Base-by-base conservation (phyloP, 2,329 filamentous ascomycete species). In the Ophiostoma piceae region DNA sequence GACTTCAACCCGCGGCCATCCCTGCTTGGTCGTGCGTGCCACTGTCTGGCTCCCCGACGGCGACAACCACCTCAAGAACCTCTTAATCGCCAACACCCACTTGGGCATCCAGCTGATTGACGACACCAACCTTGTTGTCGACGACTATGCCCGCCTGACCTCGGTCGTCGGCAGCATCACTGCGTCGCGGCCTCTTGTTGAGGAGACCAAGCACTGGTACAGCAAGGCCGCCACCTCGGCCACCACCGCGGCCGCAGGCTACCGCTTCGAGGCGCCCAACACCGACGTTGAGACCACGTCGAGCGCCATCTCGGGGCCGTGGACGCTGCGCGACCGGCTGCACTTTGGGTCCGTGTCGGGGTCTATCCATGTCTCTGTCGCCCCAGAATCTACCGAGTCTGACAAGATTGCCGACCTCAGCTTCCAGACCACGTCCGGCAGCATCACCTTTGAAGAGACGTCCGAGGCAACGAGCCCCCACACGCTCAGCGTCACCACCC, bases 251-350 rank as follows among this genome's bases (percentile, higher is more conserved):
- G 26, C 26, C 26, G 26, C 2, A 29, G 26, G 26, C 0, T 85
- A 82, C 75, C 72, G 73, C 7, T 76, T 87, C 65, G 76, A 80
- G 69, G 81, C 82, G 0, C 79, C 82, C 41, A 74, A 79, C 67
- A 80, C 84, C 69, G 74, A 78, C 37, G 78, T 83, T 16, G 73
- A 75, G 35, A 83, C 84, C 22, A 79, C 80, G 2, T 79, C 82
- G 1, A 82, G 82, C 8, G 67, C 76, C 16, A 80, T 87, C 72
- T 71, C 71, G 16, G 85, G 85, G 39, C 80, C 79, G 75, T 86
- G 83, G 78, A 83, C 84, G 0, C 77, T 87, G 1, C 83, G 82
- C 74, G 82, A 85, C 73, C 76, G 80, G 39, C 79, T 87, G 14
- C 76, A 71, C 22, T 75, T 86, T n/a, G 73, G 76, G 22, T 80